These are phyloP conservation scores for Melampsora americana DNA, from an alignment of 1,284 basidiomycete species.

Conservation along the genomic window DNA sequence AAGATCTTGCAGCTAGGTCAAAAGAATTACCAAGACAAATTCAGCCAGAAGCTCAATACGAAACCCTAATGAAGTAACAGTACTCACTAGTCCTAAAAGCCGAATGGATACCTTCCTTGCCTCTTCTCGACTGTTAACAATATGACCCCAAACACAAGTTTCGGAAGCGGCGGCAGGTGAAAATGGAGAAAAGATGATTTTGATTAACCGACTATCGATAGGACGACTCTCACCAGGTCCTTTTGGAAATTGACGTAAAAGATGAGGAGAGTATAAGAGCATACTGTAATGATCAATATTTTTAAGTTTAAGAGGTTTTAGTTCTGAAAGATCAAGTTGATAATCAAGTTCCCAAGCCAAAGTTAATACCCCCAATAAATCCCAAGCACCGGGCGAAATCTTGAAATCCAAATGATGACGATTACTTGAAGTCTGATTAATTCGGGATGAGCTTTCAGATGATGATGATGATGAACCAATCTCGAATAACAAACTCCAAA, in stretches of 20 bases:
- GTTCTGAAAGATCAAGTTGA: not conserved
- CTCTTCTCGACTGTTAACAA: slow-evolving; percentile 5
- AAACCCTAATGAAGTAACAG: not conserved
- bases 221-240: slow-evolving; percentile 4
- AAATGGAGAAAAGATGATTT: slow-evolving; percentile 38
- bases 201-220: slow-evolving; percentile 14
- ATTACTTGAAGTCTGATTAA: not conserved
- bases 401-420: not conserved
- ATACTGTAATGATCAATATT: not conserved
- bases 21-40: not conserved
- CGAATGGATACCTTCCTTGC: slow-evolving; percentile 30
- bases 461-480: not conserved
- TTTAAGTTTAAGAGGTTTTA: not conserved
- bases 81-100: slow-evolving; percentile 26
- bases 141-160: slow-evolving; percentile 16
- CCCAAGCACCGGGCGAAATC: slow-evolving; percentile 26
- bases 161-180: slow-evolving; percentile 3
- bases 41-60: not conserved
- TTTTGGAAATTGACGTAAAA: slow-evolving; percentile 22
- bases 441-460: not conserved
- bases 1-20: not conserved
- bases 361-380: slow-evolving; percentile 22
- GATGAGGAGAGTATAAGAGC: slow-evolving; percentile 17
- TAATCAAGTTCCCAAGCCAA: slow-evolving; percentile 39
- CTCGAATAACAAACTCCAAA: slow-evolving; percentile 18